Evolutionary conservation across 2,329 filamentous ascomycete species (phyloP).

Genomic region (Ascochyta rabiei): DNA sequence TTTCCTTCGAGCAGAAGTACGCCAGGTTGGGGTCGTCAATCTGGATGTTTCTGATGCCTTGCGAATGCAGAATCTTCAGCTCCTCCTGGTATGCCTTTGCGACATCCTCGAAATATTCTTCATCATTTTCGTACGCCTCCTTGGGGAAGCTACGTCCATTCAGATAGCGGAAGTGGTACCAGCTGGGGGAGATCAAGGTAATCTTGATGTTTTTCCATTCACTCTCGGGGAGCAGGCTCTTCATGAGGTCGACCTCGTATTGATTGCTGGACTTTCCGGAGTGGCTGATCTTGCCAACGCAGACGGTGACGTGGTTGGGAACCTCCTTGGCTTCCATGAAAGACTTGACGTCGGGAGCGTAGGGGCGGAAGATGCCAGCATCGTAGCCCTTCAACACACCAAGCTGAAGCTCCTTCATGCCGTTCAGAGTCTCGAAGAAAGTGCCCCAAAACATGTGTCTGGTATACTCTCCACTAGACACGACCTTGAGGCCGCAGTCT

Average conservation of each 20-base stretch:
- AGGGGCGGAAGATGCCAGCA: constrained; percentile 62
- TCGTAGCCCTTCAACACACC: constrained; percentile 53
- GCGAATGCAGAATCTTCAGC: constrained; percentile 53
- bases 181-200: constrained; percentile 70
- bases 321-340: constrained; percentile 63
- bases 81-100: constrained; percentile 56
- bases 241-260: constrained; percentile 65
- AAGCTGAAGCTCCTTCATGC: constrained; percentile 59
- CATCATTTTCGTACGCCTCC: constrained; percentile 54
- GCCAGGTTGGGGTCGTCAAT: constrained; percentile 58
- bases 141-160: constrained; percentile 56
- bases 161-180: constrained; percentile 71
- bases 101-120: constrained; percentile 56
- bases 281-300: constrained; percentile 64
- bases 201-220: constrained; percentile 71
- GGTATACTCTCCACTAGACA: constrained; percentile 73
- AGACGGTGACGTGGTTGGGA: constrained; percentile 63
- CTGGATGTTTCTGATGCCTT: constrained; percentile 56
- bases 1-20: constrained; percentile 48
- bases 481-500: constrained; percentile 65
- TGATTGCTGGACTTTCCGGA: constrained; percentile 61
- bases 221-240: constrained; percentile 63
- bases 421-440: constrained; percentile 61
- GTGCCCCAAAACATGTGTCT: constrained; percentile 62
- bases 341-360: constrained; percentile 66